These are phyloP conservation scores for Colletotrichum agaves DNA, from an alignment of 2,329 filamentous ascomycete genomes.

Conservation along the genomic window DNA sequence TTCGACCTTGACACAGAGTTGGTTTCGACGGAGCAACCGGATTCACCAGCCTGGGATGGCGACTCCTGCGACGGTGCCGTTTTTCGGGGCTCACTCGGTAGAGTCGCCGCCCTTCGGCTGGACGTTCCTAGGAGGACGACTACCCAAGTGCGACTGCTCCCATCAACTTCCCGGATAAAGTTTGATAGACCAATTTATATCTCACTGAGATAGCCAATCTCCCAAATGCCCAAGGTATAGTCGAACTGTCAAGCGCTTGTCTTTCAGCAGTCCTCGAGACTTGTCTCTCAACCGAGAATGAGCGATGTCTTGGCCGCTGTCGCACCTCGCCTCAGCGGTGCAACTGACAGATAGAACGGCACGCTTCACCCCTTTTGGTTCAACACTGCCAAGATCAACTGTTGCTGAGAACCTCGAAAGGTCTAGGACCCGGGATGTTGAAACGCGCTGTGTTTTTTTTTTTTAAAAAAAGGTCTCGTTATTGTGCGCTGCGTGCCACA, in stretches of 20 bases:
- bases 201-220: constrained; percentile 26
- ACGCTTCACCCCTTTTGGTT: constrained; percentile 7
- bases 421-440: constrained; percentile 18
- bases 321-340: constrained; percentile 10
- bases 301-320: constrained; percentile 21
- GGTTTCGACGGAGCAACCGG: constrained; percentile 29
- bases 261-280: background rate
- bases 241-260: constrained; percentile 15
- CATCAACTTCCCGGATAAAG: constrained; percentile 6
- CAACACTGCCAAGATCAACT: background rate
- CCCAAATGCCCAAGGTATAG: constrained; percentile 11
- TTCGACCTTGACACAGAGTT: constrained; percentile 27
- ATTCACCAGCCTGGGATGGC: constrained; percentile 15
- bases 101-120: constrained; percentile 1
- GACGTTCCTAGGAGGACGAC: background rate
- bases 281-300: constrained; percentile 13
- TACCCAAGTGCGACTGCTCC: background rate
- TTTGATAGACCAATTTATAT: constrained; percentile 16
- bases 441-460: constrained; percentile 14
- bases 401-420: constrained; percentile 15
- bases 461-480: constrained; percentile 2
- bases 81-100: background rate
- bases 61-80: constrained; percentile 6
- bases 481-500: background rate
- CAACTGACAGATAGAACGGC: constrained; percentile 3